Evolutionary conservation across 2,329 filamentous ascomycete species (phyloP).

Genomic region (Colletotrichum navitas): DNA sequence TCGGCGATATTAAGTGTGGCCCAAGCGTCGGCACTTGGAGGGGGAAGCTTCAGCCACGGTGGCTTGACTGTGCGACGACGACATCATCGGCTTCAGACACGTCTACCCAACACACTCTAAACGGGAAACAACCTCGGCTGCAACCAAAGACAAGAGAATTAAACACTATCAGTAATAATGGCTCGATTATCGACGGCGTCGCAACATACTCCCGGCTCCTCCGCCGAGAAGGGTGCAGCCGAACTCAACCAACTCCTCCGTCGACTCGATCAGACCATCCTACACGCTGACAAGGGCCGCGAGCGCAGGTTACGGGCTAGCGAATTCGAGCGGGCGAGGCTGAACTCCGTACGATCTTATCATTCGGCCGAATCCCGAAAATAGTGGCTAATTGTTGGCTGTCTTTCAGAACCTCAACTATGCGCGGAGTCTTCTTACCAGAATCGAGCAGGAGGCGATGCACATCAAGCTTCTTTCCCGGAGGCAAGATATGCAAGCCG

Average conservation of each 20-base stretch:
- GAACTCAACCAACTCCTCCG: slow-evolving; percentile 75
- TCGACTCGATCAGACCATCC: slow-evolving; percentile 74
- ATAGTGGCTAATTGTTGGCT: background rate
- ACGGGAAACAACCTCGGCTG: background rate
- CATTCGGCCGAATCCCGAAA: too few species aligned
- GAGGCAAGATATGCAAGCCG: slow-evolving; percentile 71
- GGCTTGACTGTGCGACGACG: slow-evolving; percentile 40
- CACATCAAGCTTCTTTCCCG: slow-evolving; percentile 69
- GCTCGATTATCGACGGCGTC: slow-evolving; percentile 35
- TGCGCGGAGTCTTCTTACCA: slow-evolving; percentile 76
- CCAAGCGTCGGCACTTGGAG: slow-evolving; percentile 25
- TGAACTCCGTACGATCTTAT: slow-evolving; percentile 53
- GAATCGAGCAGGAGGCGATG: slow-evolving; percentile 76
- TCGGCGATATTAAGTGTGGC: slow-evolving; percentile 11
- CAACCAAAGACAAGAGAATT: background rate
- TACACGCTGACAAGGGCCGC: slow-evolving; percentile 71
- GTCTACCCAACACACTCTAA: slow-evolving; percentile 13
- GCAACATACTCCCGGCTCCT: slow-evolving; percentile 22
- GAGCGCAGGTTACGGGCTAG: slow-evolving; percentile 70
- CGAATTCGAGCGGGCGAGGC: slow-evolving; percentile 71
- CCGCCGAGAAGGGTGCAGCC: slow-evolving; percentile 49
- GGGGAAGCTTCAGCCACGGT: slow-evolving; percentile 44
- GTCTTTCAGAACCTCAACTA: slow-evolving; percentile 75
- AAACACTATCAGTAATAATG: slow-evolving; percentile 2
- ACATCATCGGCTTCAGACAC: slow-evolving; percentile 40